These are phyloP conservation scores for Macrotyloma uniflorum DNA, from an alignment of 306 rosid genomes.

Conservation along the genomic window DNA sequence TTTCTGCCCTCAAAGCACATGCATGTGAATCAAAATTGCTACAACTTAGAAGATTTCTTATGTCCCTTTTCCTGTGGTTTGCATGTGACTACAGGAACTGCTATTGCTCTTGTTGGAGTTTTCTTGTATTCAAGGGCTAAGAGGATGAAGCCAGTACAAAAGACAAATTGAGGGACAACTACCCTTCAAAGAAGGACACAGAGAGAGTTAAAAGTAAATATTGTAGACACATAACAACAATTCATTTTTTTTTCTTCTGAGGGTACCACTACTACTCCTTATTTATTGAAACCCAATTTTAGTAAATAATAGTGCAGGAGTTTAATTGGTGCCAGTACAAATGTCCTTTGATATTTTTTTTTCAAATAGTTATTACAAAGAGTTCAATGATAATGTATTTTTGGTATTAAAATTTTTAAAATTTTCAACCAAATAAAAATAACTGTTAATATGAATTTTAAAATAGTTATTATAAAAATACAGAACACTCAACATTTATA, in stretches of 20 bases:
- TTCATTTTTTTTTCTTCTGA: background rate
- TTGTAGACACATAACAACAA: background rate
- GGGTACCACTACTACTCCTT: background rate
- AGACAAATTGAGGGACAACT: constrained; percentile 35
- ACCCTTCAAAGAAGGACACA: constrained; percentile 3
- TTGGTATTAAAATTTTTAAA: too few species aligned
- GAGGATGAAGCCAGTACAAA: constrained; percentile 51
- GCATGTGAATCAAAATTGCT: background rate
- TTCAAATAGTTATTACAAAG: too few species aligned
- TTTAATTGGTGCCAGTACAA: too few species aligned
- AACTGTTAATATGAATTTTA: too few species aligned
- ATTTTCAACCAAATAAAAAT: too few species aligned
- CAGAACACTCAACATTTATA: too few species aligned
- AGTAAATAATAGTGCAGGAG: background rate
- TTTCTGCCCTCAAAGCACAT: background rate
- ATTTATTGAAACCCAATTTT: background rate
- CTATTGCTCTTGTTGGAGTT: constrained; percentile 68
- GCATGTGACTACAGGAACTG: constrained; percentile 61
- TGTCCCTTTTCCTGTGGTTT: background rate
- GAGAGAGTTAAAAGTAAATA: background rate
- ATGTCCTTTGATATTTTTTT: too few species aligned
- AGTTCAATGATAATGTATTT: too few species aligned
- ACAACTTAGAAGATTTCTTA: background rate
- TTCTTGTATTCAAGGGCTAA: constrained; percentile 74
- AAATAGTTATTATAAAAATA: too few species aligned